Conservation (phyloP, 768 basidiomycete genomes). For the Naganishia vaughanmartiniae region DNA sequence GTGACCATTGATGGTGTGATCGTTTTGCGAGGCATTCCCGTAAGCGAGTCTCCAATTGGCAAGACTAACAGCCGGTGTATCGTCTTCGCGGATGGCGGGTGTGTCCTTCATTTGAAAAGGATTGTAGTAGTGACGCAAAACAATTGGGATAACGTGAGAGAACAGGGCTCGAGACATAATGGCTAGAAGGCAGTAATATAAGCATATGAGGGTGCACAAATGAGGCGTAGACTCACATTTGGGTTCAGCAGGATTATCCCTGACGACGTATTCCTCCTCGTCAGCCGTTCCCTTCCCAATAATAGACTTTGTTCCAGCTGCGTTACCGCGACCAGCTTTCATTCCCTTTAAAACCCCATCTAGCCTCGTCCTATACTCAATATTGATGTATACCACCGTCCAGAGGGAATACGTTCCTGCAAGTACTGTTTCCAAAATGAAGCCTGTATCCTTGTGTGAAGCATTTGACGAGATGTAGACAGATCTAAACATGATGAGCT, state of each 20-base stretch:
- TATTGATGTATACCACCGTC: conserved; percentile 38
- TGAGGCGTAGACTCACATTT: conserved; percentile 35
- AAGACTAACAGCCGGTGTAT: conserved; percentile 39
- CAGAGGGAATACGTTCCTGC: conserved; percentile 36
- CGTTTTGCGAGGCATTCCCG: conserved; percentile 25
- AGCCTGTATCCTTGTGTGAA: conserved; percentile 23
- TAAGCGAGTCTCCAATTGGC: conserved; percentile 41
- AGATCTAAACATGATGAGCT: conserved; percentile 36
- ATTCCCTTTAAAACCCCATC: conserved; percentile 38
- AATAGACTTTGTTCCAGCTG: conserved; percentile 41
- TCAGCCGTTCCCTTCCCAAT: conserved; percentile 33
- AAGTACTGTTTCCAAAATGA: conserved; percentile 34
- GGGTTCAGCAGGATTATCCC: conserved; percentile 43
- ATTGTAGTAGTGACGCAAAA: conserved; percentile 42
- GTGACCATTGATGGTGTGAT: background rate
- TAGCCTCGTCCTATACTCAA: conserved; percentile 41
- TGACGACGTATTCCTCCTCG: conserved; percentile 17
- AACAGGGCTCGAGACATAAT: conserved; percentile 44
- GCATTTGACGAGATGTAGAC: conserved; percentile 36
- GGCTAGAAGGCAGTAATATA: conserved; percentile 28
- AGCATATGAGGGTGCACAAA: background rate
- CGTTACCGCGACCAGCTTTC: conserved; percentile 35
- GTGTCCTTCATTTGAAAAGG: conserved; percentile 44
- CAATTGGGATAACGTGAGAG: conserved; percentile 44
- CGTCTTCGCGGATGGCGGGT: conserved; percentile 48